Evolutionary conservation across 2,329 filamentous ascomycete genomes (phyloP).

Genomic region (Cordyceps cicadae): DNA sequence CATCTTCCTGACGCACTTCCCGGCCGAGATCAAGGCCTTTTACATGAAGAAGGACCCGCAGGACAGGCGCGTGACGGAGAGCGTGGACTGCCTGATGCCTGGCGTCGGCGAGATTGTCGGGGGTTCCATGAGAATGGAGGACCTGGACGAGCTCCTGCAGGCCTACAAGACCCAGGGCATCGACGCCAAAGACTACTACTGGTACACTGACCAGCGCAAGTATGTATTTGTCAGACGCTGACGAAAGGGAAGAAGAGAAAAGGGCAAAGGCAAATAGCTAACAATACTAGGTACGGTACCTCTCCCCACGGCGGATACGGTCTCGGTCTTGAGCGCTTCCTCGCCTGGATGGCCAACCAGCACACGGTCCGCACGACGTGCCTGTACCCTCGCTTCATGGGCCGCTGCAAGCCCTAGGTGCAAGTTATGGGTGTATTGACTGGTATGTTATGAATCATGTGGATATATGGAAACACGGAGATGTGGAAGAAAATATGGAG

Average conservation of each 20-base stretch:
- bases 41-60: constrained; percentile 89
- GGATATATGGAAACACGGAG: background rate
- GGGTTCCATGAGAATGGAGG: constrained; percentile 91
- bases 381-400: constrained; percentile 74
- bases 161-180: constrained; percentile 86
- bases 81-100: constrained; percentile 78
- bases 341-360: constrained; percentile 57
- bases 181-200: constrained; percentile 81
- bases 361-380: constrained; percentile 59
- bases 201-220: constrained; percentile 98
- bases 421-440: constrained; percentile 8
- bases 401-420: constrained; percentile 64
- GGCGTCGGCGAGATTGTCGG: constrained; percentile 96
- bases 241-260: background rate
- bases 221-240: constrained; percentile 37
- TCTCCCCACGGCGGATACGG: constrained; percentile 91
- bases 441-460: constrained; percentile 13
- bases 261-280: background rate
- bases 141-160: constrained; percentile 79
- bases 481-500: no score
- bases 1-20: constrained; percentile 96
- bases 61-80: constrained; percentile 82
- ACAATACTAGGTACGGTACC: constrained; percentile 63
- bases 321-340: constrained; percentile 74
- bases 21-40: constrained; percentile 94